Evolutionary conservation across 768 basidiomycete genomes (phyloP), one percentile per base, ranked within the genome.

Genomic region (Rhizopogon roseolus): DNA sequence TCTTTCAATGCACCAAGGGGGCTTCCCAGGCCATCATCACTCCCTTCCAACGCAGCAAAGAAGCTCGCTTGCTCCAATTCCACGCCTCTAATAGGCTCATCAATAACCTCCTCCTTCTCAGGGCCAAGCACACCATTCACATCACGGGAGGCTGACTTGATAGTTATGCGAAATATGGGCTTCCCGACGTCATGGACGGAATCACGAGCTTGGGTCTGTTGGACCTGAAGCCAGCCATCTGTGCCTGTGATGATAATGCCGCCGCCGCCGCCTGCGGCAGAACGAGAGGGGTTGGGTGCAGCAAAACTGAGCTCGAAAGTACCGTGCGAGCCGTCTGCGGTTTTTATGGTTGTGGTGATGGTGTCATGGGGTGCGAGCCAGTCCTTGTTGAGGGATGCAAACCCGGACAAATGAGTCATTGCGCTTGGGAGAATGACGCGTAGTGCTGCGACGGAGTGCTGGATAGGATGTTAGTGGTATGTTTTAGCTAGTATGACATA

Each of bases 331-430:
- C 78, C 81, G 32, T 80, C 78, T 13, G 65, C 63, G 28, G 66
- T 63, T 55, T 76, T 73, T 54, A 79, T 69, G 56, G 82, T 64
- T 19, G 80, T 73, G 58, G 82, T 75, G 60, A 96, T 79, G 8
- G 90, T 93, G 72, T 95, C 93, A 60, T 85, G 81, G 0, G 92
- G 93, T 2, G 79, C 75, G 37, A 94, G 81, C 66, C 84, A 83
- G 13, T 83, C 76, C 58, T 84, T 80, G 68, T 85, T 86, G 36
- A 91, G 76, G 4, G 85, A 81, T 9, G 88, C 78, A 62, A 82
- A 80, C 2, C 80, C 83, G 22, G 85, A 79, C 19, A 95, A 70
- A 46, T 78, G 72, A 6, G 75, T 78, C 55, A 86, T 59, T 11
- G 72, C 56, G 61, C 66, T 64, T 9, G 84, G 77, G 56, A 90